These are phyloP conservation scores for Collybia sp. DNA, from an alignment of 768 basidiomycete genomes.

Conservation along the genomic window DNA sequence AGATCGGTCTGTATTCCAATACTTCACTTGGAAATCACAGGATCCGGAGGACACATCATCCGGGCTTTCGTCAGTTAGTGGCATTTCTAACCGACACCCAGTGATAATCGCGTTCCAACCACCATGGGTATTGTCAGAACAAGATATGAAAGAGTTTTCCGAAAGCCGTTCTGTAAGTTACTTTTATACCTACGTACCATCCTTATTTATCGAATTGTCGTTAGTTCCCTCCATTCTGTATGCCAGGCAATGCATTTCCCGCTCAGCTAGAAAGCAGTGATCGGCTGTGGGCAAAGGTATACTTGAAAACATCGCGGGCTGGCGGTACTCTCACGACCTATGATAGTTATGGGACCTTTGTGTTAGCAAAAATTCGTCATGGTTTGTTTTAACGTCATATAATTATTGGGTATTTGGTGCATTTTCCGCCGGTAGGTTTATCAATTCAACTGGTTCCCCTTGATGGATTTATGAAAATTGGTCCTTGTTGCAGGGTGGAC, in stretches of 20 bases:
- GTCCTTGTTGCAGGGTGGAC: conserved; percentile 39
- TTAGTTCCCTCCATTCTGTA: conserved; percentile 35
- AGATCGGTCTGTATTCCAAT: conserved; percentile 37
- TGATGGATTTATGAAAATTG: neutral
- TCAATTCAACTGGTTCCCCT: neutral
- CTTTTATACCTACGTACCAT: neutral
- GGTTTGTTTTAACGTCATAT: conserved; percentile 59
- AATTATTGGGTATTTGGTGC: conserved; percentile 58
- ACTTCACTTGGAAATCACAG: conserved; percentile 37
- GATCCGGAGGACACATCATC: neutral
- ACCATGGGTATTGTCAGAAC: conserved; percentile 51
- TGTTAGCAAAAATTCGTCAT: conserved; percentile 38
- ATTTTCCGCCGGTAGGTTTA: conserved; percentile 45
- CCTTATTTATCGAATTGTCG: conserved; percentile 10
- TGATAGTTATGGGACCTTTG: conserved; percentile 54
- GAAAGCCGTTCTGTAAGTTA: conserved; percentile 36
- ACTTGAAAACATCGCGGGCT: neutral
- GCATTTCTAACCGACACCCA: conserved; percentile 21
- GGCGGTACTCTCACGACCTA: too few relatives aligned
- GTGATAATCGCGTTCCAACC: conserved; percentile 57
- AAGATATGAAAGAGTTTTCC: conserved; percentile 50
- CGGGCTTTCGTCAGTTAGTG: conserved; percentile 11
- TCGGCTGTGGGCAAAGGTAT: conserved; percentile 58
- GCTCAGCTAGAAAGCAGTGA: conserved; percentile 35
- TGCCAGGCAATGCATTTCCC: conserved; percentile 27